phyloP scores from a whole-genome alignment of 768 basidiomycete species.

The Termitomyces sp. region DNA sequence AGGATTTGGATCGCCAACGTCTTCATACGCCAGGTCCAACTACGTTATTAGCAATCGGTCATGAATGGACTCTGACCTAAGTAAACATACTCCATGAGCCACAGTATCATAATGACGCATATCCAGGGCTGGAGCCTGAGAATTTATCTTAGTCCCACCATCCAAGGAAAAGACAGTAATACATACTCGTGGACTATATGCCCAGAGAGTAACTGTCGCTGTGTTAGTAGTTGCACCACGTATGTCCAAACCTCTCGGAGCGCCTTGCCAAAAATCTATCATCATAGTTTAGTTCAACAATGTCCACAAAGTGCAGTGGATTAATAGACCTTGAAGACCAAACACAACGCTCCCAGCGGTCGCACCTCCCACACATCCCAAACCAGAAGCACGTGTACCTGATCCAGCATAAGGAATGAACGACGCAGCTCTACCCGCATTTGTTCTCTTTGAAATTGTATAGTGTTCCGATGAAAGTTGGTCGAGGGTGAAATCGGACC shows the following conservation, averaged over 20 bases:
- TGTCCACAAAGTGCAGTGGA: not conserved
- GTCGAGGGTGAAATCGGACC: constrained; percentile 30
- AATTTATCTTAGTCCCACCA: not conserved
- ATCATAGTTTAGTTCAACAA: not conserved
- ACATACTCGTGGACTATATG: constrained; percentile 28
- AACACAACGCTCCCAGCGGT: constrained; percentile 29
- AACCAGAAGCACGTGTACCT: constrained; percentile 26
- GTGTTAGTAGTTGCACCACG: constrained; percentile 22
- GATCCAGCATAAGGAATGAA: constrained; percentile 26
- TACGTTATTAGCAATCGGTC: constrained; percentile 3
- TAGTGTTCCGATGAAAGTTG: constrained; percentile 26
- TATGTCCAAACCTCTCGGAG: constrained; percentile 29
- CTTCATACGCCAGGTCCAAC: constrained; percentile 33
- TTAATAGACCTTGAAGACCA: constrained; percentile 22
- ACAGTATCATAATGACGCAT: constrained; percentile 34
- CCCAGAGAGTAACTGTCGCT: constrained; percentile 29
- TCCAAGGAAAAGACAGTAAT: too few species aligned
- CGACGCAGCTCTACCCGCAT: constrained; percentile 20
- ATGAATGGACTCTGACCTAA: not conserved
- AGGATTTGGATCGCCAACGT: constrained; percentile 32
- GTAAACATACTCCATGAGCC: constrained; percentile 25
- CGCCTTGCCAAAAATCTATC: constrained; percentile 34
- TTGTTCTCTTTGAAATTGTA: constrained; percentile 24
- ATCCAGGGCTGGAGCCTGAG: constrained; percentile 27
- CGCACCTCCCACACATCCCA: constrained; percentile 32